A percentile compares a stretch with the other conserved stretches of the same genome.
Conservation (phyloP, 2,329 filamentous ascomycete genomes). For the Zasmidium angulare region DNA sequence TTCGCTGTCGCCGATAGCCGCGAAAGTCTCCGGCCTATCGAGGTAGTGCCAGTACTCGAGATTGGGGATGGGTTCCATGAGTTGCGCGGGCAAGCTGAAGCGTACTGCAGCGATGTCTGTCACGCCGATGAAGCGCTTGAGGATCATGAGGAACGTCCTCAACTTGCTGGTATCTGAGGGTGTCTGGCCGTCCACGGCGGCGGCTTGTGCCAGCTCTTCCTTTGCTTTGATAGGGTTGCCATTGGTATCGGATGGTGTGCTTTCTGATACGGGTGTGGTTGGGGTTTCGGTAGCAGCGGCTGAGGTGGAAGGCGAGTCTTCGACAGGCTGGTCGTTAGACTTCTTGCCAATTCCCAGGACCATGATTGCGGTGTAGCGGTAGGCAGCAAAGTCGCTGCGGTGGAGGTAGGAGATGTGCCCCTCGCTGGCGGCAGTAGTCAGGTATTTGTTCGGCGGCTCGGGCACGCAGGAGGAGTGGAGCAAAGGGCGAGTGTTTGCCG, state of each 20-base stretch:
- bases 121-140: constrained; percentile 94
- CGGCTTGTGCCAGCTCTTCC: constrained; percentile 12
- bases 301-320: constrained; percentile 1
- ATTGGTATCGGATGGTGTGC: constrained; percentile 5
- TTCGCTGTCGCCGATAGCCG: constrained; percentile 81
- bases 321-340: neutral
- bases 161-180: constrained; percentile 84
- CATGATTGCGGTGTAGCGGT: constrained; percentile 9
- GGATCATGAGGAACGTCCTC: constrained; percentile 80
- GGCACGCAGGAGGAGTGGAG: neutral
- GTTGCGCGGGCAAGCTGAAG: constrained; percentile 92
- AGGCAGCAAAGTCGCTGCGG: neutral
- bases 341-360: constrained; percentile 10
- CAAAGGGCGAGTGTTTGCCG: neutral
- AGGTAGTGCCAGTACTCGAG: constrained; percentile 99
- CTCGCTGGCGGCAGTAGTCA: neutral
- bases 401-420: neutral
- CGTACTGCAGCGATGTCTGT: constrained; percentile 92
- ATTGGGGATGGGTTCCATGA: constrained; percentile 94
- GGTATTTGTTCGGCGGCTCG: neutral
- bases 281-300: neutral
- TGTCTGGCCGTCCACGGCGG: constrained; percentile 40
- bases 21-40: constrained; percentile 89
- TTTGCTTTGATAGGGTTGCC: constrained; percentile 6
- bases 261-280: neutral